Evolutionary conservation across 768 basidiomycete species (phyloP).

Genomic region (Naganishia vishniacii): DNA sequence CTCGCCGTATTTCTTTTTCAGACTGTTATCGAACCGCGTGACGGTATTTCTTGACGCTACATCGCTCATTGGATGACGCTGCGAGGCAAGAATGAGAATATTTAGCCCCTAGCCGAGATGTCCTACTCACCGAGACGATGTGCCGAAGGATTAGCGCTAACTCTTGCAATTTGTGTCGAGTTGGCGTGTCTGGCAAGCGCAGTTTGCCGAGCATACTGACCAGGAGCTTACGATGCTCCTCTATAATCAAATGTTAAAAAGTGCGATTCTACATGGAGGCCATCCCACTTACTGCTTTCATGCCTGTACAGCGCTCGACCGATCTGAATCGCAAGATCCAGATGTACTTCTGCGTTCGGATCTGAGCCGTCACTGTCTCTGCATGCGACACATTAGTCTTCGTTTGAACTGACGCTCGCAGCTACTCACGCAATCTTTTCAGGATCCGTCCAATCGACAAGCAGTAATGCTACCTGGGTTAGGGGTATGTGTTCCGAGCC

Average conservation of each 20-base stretch:
- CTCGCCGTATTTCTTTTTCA: conserved; percentile 67
- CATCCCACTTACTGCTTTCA: conserved; percentile 53
- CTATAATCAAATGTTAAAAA: conserved; percentile 50
- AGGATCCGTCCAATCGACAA: conserved; percentile 85
- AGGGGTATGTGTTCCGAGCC: conserved; percentile 72
- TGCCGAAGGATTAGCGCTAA: conserved; percentile 58
- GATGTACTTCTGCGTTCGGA: conserved; percentile 52
- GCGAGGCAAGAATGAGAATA: background rate
- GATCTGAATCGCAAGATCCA: conserved; percentile 59
- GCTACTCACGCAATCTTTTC: conserved; percentile 58
- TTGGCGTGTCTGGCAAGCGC: conserved; percentile 65
- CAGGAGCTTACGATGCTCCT: conserved; percentile 60
- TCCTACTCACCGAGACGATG: conserved; percentile 54
- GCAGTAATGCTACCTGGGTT: conserved; percentile 67
- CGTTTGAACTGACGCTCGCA: too few relatives aligned
- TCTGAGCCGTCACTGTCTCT: conserved; percentile 53
- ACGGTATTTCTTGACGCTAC: conserved; percentile 64
- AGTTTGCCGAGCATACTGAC: conserved; percentile 62
- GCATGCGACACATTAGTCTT: too few relatives aligned
- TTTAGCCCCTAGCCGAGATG: background rate
- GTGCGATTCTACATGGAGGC: background rate
- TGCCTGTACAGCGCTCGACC: conserved; percentile 55
- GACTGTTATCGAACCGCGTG: conserved; percentile 60
- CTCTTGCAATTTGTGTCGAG: conserved; percentile 60
- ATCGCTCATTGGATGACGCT: conserved; percentile 63